A percentile compares a stretch with the other conserved stretches of the same genome.
Evolutionary conservation across 2,329 filamentous ascomycete genomes (phyloP).

Genomic region (Calonectria pteridis): DNA sequence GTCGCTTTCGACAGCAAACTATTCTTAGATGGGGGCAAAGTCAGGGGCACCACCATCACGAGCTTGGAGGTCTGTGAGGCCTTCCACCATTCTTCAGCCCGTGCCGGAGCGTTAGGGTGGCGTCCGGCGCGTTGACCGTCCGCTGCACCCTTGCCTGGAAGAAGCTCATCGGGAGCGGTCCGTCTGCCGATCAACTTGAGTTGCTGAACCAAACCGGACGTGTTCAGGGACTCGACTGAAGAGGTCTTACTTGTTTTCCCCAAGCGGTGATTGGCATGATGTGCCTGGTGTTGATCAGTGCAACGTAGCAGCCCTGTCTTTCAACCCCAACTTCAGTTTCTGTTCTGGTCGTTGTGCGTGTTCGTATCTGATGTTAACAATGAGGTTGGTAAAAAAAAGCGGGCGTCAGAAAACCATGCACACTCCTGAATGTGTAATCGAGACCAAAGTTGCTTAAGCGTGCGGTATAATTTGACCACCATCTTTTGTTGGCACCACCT

Average conservation of each 20-base stretch:
- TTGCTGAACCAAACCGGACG: constrained; percentile 28
- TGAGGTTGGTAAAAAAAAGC: background rate
- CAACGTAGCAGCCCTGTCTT: background rate
- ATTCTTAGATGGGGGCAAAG: constrained; percentile 47
- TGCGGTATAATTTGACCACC: constrained; percentile 4
- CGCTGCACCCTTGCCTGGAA: constrained; percentile 32
- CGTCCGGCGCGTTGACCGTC: background rate
- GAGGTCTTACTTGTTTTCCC: constrained; percentile 4
- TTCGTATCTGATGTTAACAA: background rate
- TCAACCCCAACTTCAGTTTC: constrained; percentile 1
- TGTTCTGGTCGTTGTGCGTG: background rate
- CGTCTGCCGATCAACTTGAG: constrained; percentile 40
- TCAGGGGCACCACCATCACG: constrained; percentile 44
- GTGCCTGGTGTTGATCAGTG: background rate
- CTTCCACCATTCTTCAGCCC: constrained; percentile 22
- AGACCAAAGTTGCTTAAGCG: background rate
- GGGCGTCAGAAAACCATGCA: background rate
- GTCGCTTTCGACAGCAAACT: constrained; percentile 22
- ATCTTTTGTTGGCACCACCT: background rate
- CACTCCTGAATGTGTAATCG: background rate
- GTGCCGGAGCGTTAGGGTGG: constrained; percentile 20
- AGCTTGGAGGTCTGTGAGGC: constrained; percentile 9
- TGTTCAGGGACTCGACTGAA: background rate
- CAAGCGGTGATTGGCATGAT: background rate
- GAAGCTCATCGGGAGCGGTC: constrained; percentile 41